A percentile compares a stretch with the other conserved stretches of the same genome.
These are phyloP conservation scores for Hemisphaericaspora nanyangensis DNA, from an alignment of 805 yeast species.

Conservation along the genomic window DNA sequence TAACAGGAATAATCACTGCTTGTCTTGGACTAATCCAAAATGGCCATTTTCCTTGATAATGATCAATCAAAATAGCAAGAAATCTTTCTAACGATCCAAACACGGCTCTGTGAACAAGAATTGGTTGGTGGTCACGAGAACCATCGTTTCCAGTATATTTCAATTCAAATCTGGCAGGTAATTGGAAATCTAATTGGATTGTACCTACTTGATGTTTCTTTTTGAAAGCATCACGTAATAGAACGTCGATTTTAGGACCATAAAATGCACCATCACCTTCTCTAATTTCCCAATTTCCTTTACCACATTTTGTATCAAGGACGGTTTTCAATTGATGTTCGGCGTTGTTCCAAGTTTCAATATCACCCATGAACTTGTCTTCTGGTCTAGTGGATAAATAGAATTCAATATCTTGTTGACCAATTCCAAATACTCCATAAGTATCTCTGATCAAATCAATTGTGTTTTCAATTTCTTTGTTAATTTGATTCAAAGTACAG, in stretches of 20 bases:
- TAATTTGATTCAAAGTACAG: constrained; percentile 76
- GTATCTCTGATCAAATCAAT: constrained; percentile 71
- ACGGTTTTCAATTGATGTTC: constrained; percentile 63
- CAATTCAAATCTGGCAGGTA: constrained; percentile 80
- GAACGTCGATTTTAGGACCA: constrained; percentile 93
- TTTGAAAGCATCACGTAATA: constrained; percentile 73
- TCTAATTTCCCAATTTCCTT: constrained; percentile 65
- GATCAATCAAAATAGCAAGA: constrained; percentile 85
- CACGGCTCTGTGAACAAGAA: constrained; percentile 94
- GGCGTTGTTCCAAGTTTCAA: constrained; percentile 78
- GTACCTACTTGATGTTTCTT: constrained; percentile 94
- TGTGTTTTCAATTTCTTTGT: constrained; percentile 66
- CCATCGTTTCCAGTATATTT: constrained; percentile 55
- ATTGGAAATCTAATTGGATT: constrained; percentile 89
- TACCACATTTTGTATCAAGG: constrained; percentile 41
- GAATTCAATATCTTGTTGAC: constrained; percentile 47
- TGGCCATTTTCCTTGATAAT: constrained; percentile 93
- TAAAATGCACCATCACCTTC: constrained; percentile 97
- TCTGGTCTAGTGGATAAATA: constrained; percentile 86
- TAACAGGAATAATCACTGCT: constrained; percentile 78
- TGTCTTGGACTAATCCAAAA: constrained; percentile 95
- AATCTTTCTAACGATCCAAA: constrained; percentile 94
- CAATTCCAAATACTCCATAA: constrained; percentile 64
- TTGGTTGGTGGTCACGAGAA: constrained; percentile 61
- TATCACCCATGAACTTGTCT: constrained; percentile 66